These are phyloP conservation scores for Cornus florida DNA, from an alignment of 148 eudicot genomes.

Conservation along the genomic window DNA sequence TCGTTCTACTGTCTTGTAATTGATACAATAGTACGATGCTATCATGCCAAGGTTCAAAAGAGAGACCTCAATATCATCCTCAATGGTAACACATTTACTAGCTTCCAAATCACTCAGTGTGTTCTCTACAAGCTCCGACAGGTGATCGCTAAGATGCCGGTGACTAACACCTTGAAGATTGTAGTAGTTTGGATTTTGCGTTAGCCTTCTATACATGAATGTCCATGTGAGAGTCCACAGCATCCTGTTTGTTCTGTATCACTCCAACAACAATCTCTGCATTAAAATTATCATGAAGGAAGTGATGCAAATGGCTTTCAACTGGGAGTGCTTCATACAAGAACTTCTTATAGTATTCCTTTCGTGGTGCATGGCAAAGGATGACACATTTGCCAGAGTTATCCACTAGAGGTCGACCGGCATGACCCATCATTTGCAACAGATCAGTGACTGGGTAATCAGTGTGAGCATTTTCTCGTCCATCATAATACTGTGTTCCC, in stretches of 20 bases:
- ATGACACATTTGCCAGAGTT: constrained; percentile 56
- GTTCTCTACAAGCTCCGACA: constrained; percentile 54
- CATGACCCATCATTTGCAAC: constrained; percentile 63
- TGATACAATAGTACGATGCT: constrained; percentile 50
- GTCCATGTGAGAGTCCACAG: constrained; percentile 59
- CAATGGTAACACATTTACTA: constrained; percentile 48
- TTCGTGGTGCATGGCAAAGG: constrained; percentile 54
- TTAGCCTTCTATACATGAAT: constrained; percentile 54
- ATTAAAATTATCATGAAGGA: constrained; percentile 49
- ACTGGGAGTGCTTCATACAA: constrained; percentile 60
- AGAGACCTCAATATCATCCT: constrained; percentile 44
- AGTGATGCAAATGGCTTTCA: constrained; percentile 54
- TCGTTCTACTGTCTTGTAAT: constrained; percentile 49
- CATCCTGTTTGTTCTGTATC: constrained; percentile 49
- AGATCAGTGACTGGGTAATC: constrained; percentile 56
- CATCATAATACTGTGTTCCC: constrained; percentile 62
- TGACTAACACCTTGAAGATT: constrained; percentile 59
- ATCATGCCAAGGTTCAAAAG: constrained; percentile 51
- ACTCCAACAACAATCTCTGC: constrained; percentile 52
- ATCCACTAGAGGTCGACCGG: constrained; percentile 49
- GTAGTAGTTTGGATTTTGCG: constrained; percentile 59
- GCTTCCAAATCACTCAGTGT: constrained; percentile 47
- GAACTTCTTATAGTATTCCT: constrained; percentile 55
- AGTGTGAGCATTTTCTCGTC: constrained; percentile 51
- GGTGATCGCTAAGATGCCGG: constrained; percentile 49